phyloP scores from a whole-genome alignment of 441 rosid species.

The Eutrema salsugineum region DNA sequence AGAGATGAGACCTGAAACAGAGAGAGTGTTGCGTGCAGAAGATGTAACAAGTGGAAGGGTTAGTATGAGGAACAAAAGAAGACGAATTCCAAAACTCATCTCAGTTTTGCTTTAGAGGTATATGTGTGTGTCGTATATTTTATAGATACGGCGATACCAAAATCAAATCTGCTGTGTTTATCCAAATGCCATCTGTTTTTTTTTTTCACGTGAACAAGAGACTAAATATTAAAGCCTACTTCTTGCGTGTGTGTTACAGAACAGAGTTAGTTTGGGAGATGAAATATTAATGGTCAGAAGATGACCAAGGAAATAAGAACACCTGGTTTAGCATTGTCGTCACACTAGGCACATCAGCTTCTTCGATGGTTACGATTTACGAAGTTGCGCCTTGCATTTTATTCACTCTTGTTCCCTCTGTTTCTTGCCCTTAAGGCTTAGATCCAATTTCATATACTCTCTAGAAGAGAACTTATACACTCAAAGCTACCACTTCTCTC shows the following conservation, averaged over 20 bases:
- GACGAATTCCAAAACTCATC: not conserved
- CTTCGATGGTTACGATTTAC: no score
- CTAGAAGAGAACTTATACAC: no score
- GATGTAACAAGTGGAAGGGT: conserved; percentile 11
- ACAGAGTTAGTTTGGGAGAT: conserved; percentile 26
- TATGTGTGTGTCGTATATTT: not conserved
- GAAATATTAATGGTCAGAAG: conserved; percentile 19
- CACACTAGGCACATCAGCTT: not conserved
- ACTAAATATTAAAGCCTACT: conserved; percentile 8
- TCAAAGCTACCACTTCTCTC: no score
- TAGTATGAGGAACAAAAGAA: conserved; percentile 10
- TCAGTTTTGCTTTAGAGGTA: conserved; percentile 9
- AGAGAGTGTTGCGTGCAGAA: not conserved
- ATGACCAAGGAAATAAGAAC: conserved; percentile 11
- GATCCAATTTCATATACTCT: no score
- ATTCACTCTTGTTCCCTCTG: not conserved
- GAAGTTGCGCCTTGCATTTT: no score
- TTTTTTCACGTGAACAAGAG: conserved; percentile 15
- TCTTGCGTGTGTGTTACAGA: conserved; percentile 2
- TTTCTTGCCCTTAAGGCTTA: not conserved
- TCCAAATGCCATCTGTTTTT: conserved; percentile 3
- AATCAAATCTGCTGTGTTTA: not conserved
- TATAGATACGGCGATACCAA: conserved; percentile 16
- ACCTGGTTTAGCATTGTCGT: not conserved
- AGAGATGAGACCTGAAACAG: conserved; percentile 9